Evolutionary conservation across 2,329 filamentous ascomycete species (phyloP).

Genomic region (Claviceps pazoutovae): DNA sequence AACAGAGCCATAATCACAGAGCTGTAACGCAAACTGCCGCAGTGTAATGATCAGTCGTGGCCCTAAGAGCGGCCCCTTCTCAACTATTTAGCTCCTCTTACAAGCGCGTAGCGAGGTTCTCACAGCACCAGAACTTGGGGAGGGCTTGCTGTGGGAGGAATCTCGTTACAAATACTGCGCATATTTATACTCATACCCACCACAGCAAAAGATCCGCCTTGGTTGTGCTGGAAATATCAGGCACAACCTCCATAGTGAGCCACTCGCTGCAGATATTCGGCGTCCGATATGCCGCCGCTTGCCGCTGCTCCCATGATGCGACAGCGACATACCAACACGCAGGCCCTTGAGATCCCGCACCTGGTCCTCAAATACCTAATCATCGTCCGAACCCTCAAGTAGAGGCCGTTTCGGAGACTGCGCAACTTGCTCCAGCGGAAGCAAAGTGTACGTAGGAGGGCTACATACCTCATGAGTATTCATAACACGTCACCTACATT

Average conservation of each 20-base stretch:
- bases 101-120: too few species aligned
- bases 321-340: neutral
- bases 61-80: too few species aligned
- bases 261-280: constrained; percentile 18
- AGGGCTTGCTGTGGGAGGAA: too few species aligned
- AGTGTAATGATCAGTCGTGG: too few species aligned
- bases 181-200: neutral
- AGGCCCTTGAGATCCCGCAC: constrained; percentile 17
- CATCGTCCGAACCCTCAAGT: constrained; percentile 33
- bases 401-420: constrained; percentile 1
- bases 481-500: too few species aligned
- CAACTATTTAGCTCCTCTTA: too few species aligned
- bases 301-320: neutral
- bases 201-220: constrained; percentile 15
- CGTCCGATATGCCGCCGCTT: constrained; percentile 4
- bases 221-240: constrained; percentile 3
- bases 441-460: neutral
- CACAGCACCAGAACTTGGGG: too few species aligned
- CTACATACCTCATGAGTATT: too few species aligned
- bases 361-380: constrained; percentile 28
- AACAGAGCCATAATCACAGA: too few species aligned
- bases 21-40: too few species aligned
- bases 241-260: constrained; percentile 18
- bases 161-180: too few species aligned
- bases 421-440: constrained; percentile 13